phyloP scores from a whole-genome alignment of 176 grass and related monocot species.

The Zoysia pacifica region DNA sequence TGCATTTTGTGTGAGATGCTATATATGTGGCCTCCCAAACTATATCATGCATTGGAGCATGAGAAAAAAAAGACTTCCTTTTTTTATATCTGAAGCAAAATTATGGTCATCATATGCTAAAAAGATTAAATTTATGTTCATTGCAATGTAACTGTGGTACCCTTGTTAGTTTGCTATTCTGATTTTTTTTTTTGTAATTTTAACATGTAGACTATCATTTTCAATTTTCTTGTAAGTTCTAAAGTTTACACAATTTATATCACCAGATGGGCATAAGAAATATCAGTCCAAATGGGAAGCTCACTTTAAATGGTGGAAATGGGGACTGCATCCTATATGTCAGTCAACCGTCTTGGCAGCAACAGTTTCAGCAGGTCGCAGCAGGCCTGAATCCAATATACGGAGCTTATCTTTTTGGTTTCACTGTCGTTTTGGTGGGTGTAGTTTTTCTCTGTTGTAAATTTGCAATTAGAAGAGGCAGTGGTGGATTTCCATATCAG shows the following conservation, averaged over 20 bases:
- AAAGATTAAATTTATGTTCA: neutral
- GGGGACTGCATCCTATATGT: constrained; percentile 46
- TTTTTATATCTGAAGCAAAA: neutral
- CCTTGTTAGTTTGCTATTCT: neutral
- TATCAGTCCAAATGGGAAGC: constrained; percentile 35
- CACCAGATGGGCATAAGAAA: constrained; percentile 54
- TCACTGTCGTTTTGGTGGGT: constrained; percentile 60
- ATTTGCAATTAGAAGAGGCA: constrained; percentile 46
- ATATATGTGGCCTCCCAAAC: neutral
- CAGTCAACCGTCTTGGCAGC: constrained; percentile 46
- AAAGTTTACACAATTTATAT: constrained; percentile 24
- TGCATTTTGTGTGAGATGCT: too few relatives aligned
- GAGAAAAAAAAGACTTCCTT: neutral
- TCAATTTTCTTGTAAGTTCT: constrained; percentile 4
- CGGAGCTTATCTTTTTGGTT: constrained; percentile 58
- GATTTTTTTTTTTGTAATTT: constrained; percentile 10
- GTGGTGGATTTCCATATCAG: constrained; percentile 53
- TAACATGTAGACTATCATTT: neutral
- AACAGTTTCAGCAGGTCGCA: constrained; percentile 55
- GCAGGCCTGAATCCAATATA: constrained; percentile 75
- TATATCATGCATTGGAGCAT: neutral
- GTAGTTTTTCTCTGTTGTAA: constrained; percentile 68
- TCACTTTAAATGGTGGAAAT: constrained; percentile 50
- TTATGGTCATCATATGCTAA: neutral
- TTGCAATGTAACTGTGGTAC: neutral